phyloP scores from a whole-genome alignment of 805 yeast species.

The Candida ulmi region DNA sequence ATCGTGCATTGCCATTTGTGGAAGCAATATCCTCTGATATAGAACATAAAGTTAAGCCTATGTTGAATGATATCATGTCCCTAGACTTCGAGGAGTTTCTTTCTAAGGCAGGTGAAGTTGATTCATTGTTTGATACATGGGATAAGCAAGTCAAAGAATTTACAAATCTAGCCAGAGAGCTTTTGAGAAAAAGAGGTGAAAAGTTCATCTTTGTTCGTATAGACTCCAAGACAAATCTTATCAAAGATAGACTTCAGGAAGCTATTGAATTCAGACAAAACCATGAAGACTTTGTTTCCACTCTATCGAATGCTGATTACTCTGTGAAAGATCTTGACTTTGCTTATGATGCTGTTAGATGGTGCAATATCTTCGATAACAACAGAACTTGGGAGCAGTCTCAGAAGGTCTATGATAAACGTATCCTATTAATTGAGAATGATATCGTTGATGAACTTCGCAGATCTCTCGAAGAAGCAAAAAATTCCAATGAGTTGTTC shows the following conservation, averaged over 20 bases:
- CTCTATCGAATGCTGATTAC: constrained; percentile 22
- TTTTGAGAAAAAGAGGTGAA: constrained; percentile 67
- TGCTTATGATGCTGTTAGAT: constrained; percentile 37
- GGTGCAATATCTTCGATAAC: constrained; percentile 34
- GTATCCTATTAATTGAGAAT: constrained; percentile 40
- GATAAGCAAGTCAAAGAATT: constrained; percentile 61
- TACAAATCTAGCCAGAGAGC: constrained; percentile 64
- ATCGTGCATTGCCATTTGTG: constrained; percentile 56
- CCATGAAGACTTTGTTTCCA: constrained; percentile 45
- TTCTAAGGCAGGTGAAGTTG: constrained; percentile 23
- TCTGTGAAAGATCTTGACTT: constrained; percentile 27
- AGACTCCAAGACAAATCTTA: constrained; percentile 33
- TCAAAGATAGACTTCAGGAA: constrained; percentile 39
- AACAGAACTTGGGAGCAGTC: constrained; percentile 35
- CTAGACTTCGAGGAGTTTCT: constrained; percentile 36
- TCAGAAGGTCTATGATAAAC: constrained; percentile 36
- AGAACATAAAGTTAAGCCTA: constrained; percentile 34
- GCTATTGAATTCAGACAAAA: constrained; percentile 41
- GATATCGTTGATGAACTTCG: constrained; percentile 37
- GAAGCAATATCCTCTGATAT: constrained; percentile 62
- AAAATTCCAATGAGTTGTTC: constrained; percentile 45
- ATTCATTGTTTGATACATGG: constrained; percentile 39
- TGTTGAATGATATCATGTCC: constrained; percentile 41
- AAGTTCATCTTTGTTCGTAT: constrained; percentile 62
- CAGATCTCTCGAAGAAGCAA: constrained; percentile 31